Percentiles rank a stretch among this genome's conserved stretches.
These are phyloP conservation scores for Pouteria glomerata DNA, from an alignment of 148 eudicot genomes.

Conservation along the genomic window DNA sequence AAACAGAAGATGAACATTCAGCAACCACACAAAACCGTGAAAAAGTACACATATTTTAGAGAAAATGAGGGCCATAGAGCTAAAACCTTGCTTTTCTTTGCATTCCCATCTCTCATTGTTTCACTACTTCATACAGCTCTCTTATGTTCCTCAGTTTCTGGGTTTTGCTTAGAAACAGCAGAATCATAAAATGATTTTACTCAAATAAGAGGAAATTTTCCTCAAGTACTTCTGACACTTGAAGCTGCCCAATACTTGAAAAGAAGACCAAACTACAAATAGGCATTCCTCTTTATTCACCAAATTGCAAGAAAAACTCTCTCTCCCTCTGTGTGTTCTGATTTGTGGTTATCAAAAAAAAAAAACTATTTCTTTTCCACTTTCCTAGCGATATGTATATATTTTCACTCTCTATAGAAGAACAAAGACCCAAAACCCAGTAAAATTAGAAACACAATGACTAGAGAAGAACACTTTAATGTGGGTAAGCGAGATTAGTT, in stretches of 20 bases:
- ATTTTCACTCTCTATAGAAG: not conserved
- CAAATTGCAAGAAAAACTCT: not conserved
- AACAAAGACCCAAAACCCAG: not conserved
- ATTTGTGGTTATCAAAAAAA: not conserved
- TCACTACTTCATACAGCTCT: constrained; percentile 63
- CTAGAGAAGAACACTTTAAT: constrained; percentile 17
- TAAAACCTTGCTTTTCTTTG: constrained; percentile 86
- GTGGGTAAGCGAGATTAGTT: constrained; percentile 27
- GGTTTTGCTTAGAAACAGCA: constrained; percentile 4
- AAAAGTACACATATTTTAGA: not conserved
- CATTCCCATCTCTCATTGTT: constrained; percentile 78
- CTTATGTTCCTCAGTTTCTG: constrained; percentile 2
- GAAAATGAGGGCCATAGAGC: not conserved
- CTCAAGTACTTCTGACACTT: not conserved
- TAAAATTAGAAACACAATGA: constrained; percentile 13
- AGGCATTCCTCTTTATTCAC: not conserved
- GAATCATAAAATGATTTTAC: not conserved
- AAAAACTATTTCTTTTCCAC: constrained; percentile 9
- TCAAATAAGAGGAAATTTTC: not conserved
- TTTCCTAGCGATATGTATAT: not conserved
- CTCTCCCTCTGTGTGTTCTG: not conserved
- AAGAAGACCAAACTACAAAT: not conserved
- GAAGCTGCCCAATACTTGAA: not conserved
- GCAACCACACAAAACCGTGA: constrained; percentile 7
- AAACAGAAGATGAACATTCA: constrained; percentile 17